Base-by-base conservation (phyloP, 768 basidiomycete species). In the Suillus fuscotomentosus region DNA sequence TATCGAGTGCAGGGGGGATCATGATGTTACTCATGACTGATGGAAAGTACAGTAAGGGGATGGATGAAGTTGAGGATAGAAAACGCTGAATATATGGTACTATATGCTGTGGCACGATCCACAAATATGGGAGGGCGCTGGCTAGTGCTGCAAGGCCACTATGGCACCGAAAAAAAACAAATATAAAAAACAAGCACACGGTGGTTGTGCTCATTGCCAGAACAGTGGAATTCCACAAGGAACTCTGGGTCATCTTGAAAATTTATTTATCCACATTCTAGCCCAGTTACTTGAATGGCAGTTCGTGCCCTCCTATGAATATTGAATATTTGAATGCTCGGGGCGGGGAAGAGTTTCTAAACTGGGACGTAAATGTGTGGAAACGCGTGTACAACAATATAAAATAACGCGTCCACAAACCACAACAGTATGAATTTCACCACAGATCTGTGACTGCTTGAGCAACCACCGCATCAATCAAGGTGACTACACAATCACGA, bases 391-490 rank as follows among this genome's bases (percentile, higher is more conserved):
- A 57, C 62, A 56, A 43, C 36, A 63, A 9, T 0, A 17, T 20
- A 60, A 73, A 65, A 75, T 60, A 68, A 66, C 68, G 65, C 72
- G 68, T 67, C 68, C 53, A 63, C 63, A 38, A 22, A n/a, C 34
- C 34, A 38, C 42, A 65, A 24, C 11, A 31, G 31, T 6, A 48
- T n/a, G 45, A 47, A 11, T 14, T 17, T 24, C n/a, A 22, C 60
- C 39, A 57, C 60, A 60, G 45, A 24, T 8, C 38, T 31, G 17
- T n/a, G 9, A n/a, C 9, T 2, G 27, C 22, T 22, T 17, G 14
- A 47, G 6, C 60, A 39, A 31, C 47, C 24, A 50, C 24, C 8
- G 22, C 20, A 24, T 60, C 60, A 63, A 64, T 54, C 57, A 47
- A n/a, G n/a, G n/a, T 47, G 8, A 22, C n/a, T 22, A 47, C 20